Percentiles rank a stretch among this genome's conserved stretches.
Conservation (phyloP, 23 red algal genomes). For the Gracilaria vermiculophylla region DNA sequence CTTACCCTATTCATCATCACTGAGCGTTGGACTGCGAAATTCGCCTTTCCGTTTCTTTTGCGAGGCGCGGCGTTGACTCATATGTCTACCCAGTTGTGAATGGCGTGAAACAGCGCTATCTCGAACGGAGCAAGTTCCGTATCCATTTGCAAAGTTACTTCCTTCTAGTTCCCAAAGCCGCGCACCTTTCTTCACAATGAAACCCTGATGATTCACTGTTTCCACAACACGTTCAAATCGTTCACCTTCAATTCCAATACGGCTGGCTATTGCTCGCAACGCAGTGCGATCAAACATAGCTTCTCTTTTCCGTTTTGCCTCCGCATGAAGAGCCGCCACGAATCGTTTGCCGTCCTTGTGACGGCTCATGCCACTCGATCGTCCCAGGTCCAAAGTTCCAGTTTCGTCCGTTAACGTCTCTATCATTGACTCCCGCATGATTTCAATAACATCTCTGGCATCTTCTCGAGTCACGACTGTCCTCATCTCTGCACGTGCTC, state of each 20-base stretch:
- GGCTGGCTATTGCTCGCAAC: slow-evolving; percentile 51
- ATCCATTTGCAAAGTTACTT: slow-evolving; percentile 40
- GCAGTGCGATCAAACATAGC: slow-evolving; percentile 49
- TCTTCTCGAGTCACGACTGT: slow-evolving; percentile 77
- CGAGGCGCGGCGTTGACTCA: neutral
- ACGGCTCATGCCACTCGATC: slow-evolving; percentile 80
- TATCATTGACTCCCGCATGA: slow-evolving; percentile 83
- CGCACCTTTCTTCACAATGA: slow-evolving; percentile 62
- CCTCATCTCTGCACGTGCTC: slow-evolving; percentile 79
- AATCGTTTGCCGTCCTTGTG: slow-evolving; percentile 65
- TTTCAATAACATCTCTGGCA: slow-evolving; percentile 89
- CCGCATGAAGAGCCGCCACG: slow-evolving; percentile 66
- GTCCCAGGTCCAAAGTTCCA: slow-evolving; percentile 69
- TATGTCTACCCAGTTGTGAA: neutral
- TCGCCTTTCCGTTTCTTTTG: neutral
- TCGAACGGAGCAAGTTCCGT: neutral
- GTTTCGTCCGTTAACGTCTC: slow-evolving; percentile 67
- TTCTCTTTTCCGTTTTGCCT: slow-evolving; percentile 63
- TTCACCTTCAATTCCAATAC: slow-evolving; percentile 50
- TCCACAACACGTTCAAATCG: slow-evolving; percentile 75
- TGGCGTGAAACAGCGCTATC: neutral
- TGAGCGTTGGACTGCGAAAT: neutral
- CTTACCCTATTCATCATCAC: neutral
- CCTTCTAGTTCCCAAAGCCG: slow-evolving; percentile 70
- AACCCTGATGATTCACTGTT: slow-evolving; percentile 85